Evolutionary conservation across 228 moss, liverwort and hornwort genomes (phyloP), one percentile per base, ranked within the genome.

Genomic region (Sphagnum magellanicum): DNA sequence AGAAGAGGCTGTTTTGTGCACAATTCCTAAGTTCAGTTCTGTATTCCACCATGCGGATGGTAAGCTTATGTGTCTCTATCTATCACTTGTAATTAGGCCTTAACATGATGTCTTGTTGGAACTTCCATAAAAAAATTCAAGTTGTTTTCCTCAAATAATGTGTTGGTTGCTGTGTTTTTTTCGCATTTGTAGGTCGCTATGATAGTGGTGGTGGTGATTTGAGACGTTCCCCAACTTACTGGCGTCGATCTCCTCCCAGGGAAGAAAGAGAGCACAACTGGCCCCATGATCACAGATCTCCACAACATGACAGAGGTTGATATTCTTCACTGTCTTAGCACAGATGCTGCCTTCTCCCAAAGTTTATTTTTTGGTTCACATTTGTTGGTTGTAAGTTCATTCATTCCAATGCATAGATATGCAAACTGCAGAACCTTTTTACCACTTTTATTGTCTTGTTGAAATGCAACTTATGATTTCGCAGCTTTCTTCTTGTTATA

Each of bases 211-310:
- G 55, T 0, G 2, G 55, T 8, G 55, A 55, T 8, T 55, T 8
- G 55, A 72, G 83, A 46, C 83, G 83, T 49, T 81, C 87, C 52
- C 78, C 87, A 62, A 82, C 72, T 72, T 71, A 79, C 47, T 74
- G 78, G 58, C 80, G 83, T 11, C 76, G 83, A 63, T 83, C 87
- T 64, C 83, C 80, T 49, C 80, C 83, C 61, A 80, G 83, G 68
- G 87, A 87, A 62, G 78, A 80, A 81, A 83, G 83, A 71, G 87
- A 83, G 60, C 74, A 82, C 69, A 79, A 66, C 58, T 79, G 79
- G n/a, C 50, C 51, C 17, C 52, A 67, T 49, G 50, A 50, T 62
- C 80, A 80, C 63, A 83, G 87, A 68, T 83, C 83, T 60, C 83
- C 83, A 71, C 12, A 70, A 46, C 87, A 78, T 71, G 83, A 83